Evolutionary conservation across 805 yeast species (phyloP), one percentile per base, ranked within the genome.

Genomic region (Ogataea glucozyma): DNA sequence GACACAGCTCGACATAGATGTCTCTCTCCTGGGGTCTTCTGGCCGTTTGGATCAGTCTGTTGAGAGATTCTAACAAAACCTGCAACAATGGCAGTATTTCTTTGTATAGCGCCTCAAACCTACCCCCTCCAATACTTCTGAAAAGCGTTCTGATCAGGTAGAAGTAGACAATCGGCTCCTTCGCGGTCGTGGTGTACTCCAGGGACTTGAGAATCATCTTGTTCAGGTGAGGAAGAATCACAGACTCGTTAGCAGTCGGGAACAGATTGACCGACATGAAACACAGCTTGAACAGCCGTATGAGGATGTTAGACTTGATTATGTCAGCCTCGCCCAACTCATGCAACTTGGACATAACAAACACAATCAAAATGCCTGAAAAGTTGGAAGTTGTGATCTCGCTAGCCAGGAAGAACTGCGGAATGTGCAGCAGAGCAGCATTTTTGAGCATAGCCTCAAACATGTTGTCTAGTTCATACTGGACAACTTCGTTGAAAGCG

Each of bases 221-320:
- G 58, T 87, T 85, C 57, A 93, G 73, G 58, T 93, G 96, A 1
- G 97, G 97, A 32, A 90, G 69, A 7, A 93, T 74, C 5, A 93
- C 96, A 44, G 79, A 71, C 64, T 95, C 99, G 59, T 93, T 95
- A 3, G 85, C 78, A 4, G 80, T 69, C 0, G 98, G 97, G 61
- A 89, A 91, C 38, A 91, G 69, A 54, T 88, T 91, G 3, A 93
- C 97, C 3, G 97, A 89, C 95, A 91, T 88, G 65, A 93, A 91
- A 54, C 96, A 88, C 29, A 93, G 70, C 63, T 90, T 91, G 78
- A 89, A 93, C 31, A 95, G 69, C 44, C 97, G 72, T 17, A 89
- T 85, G 51, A 93, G 66, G 41, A 93, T 83, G 55, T 86, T 87
- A 0, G 96, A 81, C 52, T 81, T 83, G 23, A 84, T 75, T 26